Percentiles rank a stretch among this genome's conserved stretches.
Evolutionary conservation across 2,329 filamentous ascomycete species (phyloP).

Genomic region (Trichoderma sp.): DNA sequence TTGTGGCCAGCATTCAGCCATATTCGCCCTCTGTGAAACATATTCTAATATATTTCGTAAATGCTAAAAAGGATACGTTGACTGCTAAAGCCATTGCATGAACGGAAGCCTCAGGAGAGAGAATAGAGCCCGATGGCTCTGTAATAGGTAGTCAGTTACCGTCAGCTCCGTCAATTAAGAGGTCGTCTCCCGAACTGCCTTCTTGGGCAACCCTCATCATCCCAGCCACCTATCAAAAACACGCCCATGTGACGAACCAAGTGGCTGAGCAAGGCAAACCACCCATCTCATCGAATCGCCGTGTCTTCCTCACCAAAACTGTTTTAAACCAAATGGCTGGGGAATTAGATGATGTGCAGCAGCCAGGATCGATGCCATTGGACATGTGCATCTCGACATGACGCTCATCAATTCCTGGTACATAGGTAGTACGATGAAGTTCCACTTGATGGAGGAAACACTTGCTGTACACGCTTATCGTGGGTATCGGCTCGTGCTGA

Average conservation of each 20-base stretch:
- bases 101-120: no score
- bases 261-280: slow-evolving; percentile 5
- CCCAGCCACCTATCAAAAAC: slow-evolving; percentile 17
- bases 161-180: no score
- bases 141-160: no score
- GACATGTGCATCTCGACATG: background rate
- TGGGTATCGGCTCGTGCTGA: background rate
- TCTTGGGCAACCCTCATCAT: slow-evolving; percentile 13
- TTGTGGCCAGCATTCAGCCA: no score
- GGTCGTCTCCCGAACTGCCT: slow-evolving; percentile 4
- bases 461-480: background rate
- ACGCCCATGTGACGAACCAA: slow-evolving; percentile 13
- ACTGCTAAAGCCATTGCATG: no score
- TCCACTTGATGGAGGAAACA: background rate
- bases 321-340: no score
- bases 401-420: background rate
- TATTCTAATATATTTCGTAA: background rate
- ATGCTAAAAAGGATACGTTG: no score
- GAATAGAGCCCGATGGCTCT: no score
- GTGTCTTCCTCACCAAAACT: background rate
- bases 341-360: background rate
- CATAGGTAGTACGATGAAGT: background rate
- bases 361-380: background rate
- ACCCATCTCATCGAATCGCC: background rate
- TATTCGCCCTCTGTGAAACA: no score